Base-by-base conservation (phyloP, 352 stramenopile species). In the Globisporangium emineosum region DNA sequence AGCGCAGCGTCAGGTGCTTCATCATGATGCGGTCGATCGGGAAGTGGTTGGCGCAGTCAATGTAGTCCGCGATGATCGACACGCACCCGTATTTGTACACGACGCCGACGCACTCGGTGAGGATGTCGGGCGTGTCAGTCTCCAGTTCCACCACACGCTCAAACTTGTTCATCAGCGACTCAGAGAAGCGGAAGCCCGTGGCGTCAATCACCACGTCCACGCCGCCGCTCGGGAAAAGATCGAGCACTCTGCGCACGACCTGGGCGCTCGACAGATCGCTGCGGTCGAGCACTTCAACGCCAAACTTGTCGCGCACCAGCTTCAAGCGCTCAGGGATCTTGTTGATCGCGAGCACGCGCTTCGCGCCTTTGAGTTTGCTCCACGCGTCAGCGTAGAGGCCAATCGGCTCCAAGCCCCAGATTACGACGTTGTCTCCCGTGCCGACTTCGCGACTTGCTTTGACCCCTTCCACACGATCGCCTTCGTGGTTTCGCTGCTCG, bases 341-440 rank as follows among this genome's bases (percentile, higher is more conserved):
- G 43, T 91, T 80, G 13, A 91, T 66, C 19, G 76, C 83, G 40
- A 91, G 60, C 25, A 91, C 76, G 9, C 71, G 76, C 57, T 81
- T 83, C 35, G 80, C 80, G 13, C 79, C 81, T 45, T 81, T 84
- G 30, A 90, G 49, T 70, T 89, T 85, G 67, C 75, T 78, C 79
- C 82, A 91, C 60, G 86, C 58, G 8, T 70, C 78, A 3, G 77
- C 66, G 66, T 83, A 76, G 3, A 91, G 62, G 1, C 82, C 79
- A 6, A 91, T 76, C 6, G 82, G 79, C 0, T 79, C 83, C 25
- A 91, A 66, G 1, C 83, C 83, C 83, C 83, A 91, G 69, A 91
- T 83, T 5, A 89, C 79, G 25, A 89, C 83, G 13, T 51, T 65
- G 40, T 88, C 75, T n/a, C 67, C 70, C 32, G 70, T 53, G 59